Percentiles rank a stretch among this genome's conserved stretches.
Conservation (phyloP, 257 asterid species). For the Leptodermis oblonga region DNA sequence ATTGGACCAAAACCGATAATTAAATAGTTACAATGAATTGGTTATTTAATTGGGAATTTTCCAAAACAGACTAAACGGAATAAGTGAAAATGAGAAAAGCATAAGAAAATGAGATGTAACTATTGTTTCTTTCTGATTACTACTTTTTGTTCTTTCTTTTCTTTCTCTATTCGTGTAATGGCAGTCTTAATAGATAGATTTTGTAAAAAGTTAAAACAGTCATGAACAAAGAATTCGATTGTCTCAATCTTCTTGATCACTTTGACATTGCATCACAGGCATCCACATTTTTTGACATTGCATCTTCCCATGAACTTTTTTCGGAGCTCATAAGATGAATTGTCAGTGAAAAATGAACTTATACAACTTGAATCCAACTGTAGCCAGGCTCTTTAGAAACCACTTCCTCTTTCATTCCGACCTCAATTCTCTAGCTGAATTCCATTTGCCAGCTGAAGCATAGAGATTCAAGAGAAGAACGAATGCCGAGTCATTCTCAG, state of each 20-base stretch:
- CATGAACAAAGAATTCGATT: background rate
- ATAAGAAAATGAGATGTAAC: background rate
- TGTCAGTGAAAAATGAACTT: background rate
- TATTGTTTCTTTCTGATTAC: background rate
- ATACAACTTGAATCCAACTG: slow-evolving; percentile 22
- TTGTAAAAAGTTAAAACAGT: background rate
- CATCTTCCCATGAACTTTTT: background rate
- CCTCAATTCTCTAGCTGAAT: slow-evolving; percentile 13
- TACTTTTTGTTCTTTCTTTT: no score
- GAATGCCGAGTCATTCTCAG: slow-evolving; percentile 18
- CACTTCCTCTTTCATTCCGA: slow-evolving; percentile 15
- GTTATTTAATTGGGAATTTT: no score
- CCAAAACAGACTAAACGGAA: no score
- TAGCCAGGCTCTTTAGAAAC: slow-evolving; percentile 22
- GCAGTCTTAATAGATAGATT: background rate
- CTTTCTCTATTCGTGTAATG: background rate
- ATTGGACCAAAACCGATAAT: no score
- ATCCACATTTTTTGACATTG: background rate
- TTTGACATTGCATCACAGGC: background rate
- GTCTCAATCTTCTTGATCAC: background rate
- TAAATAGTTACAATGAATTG: no score
- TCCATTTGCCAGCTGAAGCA: slow-evolving; percentile 25
- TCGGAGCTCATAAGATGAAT: background rate
- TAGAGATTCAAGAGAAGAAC: slow-evolving; percentile 22
- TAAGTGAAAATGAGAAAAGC: slow-evolving; percentile 3